A percentile compares a stretch with the other conserved stretches of the same genome.
phyloP scores from a whole-genome alignment of 768 basidiomycete genomes.

The Tricholomella constricta region DNA sequence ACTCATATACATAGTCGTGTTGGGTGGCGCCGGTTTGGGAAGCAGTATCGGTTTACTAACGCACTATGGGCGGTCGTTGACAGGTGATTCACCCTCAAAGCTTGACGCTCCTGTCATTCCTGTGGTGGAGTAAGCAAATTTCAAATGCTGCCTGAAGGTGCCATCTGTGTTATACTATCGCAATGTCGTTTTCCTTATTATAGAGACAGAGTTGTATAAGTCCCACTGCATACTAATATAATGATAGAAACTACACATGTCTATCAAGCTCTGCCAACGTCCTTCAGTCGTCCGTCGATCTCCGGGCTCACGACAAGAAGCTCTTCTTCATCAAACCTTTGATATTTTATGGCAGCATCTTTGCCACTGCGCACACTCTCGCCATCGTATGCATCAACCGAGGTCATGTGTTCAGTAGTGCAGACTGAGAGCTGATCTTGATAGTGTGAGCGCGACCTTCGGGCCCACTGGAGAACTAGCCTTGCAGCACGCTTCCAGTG shows the following conservation, averaged over 20 bases:
- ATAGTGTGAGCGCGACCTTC: slow-evolving; percentile 53
- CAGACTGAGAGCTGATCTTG: slow-evolving; percentile 60
- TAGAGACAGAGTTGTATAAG: too few species aligned
- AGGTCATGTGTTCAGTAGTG: slow-evolving; percentile 73
- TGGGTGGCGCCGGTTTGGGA: slow-evolving; percentile 74
- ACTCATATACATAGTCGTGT: slow-evolving; percentile 48
- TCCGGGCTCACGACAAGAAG: slow-evolving; percentile 60
- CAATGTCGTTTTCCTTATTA: too few species aligned
- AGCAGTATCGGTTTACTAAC: slow-evolving; percentile 58
- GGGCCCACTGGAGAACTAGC: slow-evolving; percentile 43
- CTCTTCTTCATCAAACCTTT: slow-evolving; percentile 39
- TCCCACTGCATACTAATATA: not conserved
- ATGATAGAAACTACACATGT: not conserved
- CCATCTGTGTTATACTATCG: not conserved
- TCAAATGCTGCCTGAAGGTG: not conserved
- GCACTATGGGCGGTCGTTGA: slow-evolving; percentile 54
- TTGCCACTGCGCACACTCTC: slow-evolving; percentile 40
- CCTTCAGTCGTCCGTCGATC: slow-evolving; percentile 67
- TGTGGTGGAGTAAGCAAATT: slow-evolving; percentile 21
- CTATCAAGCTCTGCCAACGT: slow-evolving; percentile 41
- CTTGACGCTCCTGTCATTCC: slow-evolving; percentile 28
- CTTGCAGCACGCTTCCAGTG: slow-evolving; percentile 52
- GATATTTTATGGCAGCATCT: slow-evolving; percentile 15
- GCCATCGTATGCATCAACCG: slow-evolving; percentile 76
- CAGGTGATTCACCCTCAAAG: slow-evolving; percentile 53